Evolutionary conservation across 139 green algal genomes (phyloP).

Genomic region (Marvania coccoides): DNA sequence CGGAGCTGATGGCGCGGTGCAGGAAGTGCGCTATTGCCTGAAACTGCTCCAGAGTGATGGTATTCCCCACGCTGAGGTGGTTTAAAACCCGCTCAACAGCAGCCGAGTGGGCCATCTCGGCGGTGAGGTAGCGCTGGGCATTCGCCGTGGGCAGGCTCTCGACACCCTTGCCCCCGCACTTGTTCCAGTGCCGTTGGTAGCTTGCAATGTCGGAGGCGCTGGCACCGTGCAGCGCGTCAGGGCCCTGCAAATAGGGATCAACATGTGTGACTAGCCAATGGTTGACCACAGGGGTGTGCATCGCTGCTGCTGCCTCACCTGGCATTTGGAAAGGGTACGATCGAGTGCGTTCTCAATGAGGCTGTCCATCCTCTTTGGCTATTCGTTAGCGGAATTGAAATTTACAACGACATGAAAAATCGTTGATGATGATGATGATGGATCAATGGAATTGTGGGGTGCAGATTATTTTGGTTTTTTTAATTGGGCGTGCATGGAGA

Average conservation of each 20-base stretch:
- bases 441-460: no score
- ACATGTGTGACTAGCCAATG: no score
- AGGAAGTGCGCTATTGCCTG: background rate
- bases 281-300: no score
- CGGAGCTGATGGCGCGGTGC: background rate
- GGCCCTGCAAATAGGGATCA: background rate
- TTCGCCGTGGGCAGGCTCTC: background rate
- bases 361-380: no score
- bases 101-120: background rate
- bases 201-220: background rate
- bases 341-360: no score
- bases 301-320: no score
- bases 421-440: no score
- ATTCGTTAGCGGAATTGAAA: no score
- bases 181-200: background rate
- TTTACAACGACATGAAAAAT: no score
- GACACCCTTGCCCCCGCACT: background rate
- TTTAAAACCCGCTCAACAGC: background rate
- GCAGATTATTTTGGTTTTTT: no score
- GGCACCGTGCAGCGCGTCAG: background rate
- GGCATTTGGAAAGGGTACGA: no score
- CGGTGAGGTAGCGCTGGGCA: background rate
- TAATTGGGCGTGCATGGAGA: no score
- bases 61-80: background rate
- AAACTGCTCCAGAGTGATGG: background rate